These are phyloP conservation scores for Colletotrichum brevisporum DNA, from an alignment of 2,329 filamentous ascomycete genomes.

Conservation along the genomic window DNA sequence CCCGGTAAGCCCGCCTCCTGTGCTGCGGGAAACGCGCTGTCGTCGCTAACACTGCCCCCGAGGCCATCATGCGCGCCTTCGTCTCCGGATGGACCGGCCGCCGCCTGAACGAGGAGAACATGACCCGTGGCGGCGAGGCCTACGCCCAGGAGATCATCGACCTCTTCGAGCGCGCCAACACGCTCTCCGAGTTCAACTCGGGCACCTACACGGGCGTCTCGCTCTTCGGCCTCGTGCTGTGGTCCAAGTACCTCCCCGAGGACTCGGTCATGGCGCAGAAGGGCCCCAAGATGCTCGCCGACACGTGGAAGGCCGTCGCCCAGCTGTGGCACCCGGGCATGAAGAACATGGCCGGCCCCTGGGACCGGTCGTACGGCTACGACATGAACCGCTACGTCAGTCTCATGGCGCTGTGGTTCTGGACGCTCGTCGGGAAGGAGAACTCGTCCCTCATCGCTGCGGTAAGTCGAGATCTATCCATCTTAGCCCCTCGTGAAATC, in stretches of 20 bases:
- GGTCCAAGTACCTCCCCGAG: conserved; percentile 70
- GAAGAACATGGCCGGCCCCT: conserved; percentile 74
- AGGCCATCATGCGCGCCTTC: conserved; percentile 73
- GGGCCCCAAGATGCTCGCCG: conserved; percentile 64
- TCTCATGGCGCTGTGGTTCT: conserved; percentile 71
- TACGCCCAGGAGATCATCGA: conserved; percentile 70
- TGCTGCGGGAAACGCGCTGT: no score
- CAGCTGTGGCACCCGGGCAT: conserved; percentile 71
- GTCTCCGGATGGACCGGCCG: conserved; percentile 71
- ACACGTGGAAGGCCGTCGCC: conserved; percentile 66
- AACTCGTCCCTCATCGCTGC: conserved; percentile 52
- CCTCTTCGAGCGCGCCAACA: conserved; percentile 68
- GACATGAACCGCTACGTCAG: conserved; percentile 75
- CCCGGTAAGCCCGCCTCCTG: conserved; percentile 55
- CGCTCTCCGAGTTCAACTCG: conserved; percentile 74
- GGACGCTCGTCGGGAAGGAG: conserved; percentile 68
- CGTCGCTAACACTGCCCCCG: background rate
- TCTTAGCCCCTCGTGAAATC: no score
- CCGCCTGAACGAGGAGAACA: conserved; percentile 67
- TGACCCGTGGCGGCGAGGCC: conserved; percentile 69
- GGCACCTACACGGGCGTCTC: conserved; percentile 75
- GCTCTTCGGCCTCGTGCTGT: conserved; percentile 70
- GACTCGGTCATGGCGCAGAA: conserved; percentile 67
- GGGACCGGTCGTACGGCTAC: conserved; percentile 75
- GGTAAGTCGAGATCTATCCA: conserved; percentile 42